Evolutionary conservation across 352 stramenopile genomes (phyloP), one percentile per base, ranked within the genome.

Genomic region (Pythium phragmiticola): DNA sequence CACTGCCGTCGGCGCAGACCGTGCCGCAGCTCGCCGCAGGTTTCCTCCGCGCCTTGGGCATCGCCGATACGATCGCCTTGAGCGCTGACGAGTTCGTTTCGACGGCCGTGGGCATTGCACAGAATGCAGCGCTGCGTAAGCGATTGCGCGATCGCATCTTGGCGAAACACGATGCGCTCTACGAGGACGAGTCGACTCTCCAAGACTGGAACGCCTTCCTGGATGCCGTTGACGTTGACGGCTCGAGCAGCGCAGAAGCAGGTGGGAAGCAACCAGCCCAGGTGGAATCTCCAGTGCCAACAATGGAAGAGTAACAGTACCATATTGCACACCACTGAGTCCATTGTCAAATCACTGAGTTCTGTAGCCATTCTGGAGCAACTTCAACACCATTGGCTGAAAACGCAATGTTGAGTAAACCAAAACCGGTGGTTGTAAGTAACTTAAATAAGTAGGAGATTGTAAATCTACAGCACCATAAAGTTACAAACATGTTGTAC

Each of bases 11-110:
- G 8, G 71, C 71, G 17, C 80, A 89, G 43, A 84, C 64, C 7
- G 76, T 88, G 7, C 65, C 82, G 23, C 72, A 87, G 33, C 77
- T 89, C 30, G 75, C 80, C 12, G 80, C 80, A 19, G 80, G 80
- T 0, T 89, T 89, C 50, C 66, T 86, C 12, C 78, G 80, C 1
- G 77, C 76, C 58, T 77, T 89, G 55, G 77, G 82, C 54, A 62
- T 75, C 11, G 75, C 74, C 4, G 65, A 77, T 9, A 80, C 69
- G 42, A 82, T 89, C 42, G 73, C 74, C 0, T 17, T 45, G 7
- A 73, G 65, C 8, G 30, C 84, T 1, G 69, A 78, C 16, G 71
- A 80, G 36, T 89, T 76, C 52, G 50, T 89, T 19, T 16, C 70
- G 3, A 43, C 71, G 9, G 68, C 80, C 0, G 43, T 87, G 14